phyloP scores from a whole-genome alignment of 2,329 filamentous ascomycete species.

The Colletotrichum eremochloae region DNA sequence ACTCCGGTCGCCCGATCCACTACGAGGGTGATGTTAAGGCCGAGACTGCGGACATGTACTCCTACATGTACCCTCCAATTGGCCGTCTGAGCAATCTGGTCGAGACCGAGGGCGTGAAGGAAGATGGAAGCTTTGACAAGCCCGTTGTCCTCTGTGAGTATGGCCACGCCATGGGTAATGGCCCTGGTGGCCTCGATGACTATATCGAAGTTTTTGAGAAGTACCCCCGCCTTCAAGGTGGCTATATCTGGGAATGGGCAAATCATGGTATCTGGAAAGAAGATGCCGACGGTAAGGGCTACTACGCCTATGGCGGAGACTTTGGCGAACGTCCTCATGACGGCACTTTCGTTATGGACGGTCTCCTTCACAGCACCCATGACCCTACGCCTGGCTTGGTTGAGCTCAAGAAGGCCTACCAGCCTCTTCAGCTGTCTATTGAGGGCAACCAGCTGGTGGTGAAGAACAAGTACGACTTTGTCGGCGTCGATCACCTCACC shows the following conservation, averaged over 20 bases:
- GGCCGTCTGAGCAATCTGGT: slow-evolving; percentile 63
- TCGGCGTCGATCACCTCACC: slow-evolving; percentile 57
- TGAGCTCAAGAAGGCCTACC: slow-evolving; percentile 70
- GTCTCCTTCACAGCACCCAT: slow-evolving; percentile 66
- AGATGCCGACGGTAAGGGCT: slow-evolving; percentile 57
- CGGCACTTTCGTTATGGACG: slow-evolving; percentile 73
- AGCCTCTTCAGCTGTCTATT: slow-evolving; percentile 63
- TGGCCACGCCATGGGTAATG: slow-evolving; percentile 79
- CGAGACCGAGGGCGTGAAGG: slow-evolving; percentile 56
- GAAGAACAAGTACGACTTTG: slow-evolving; percentile 62
- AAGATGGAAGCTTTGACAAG: slow-evolving; percentile 63
- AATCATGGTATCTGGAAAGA: slow-evolving; percentile 70
- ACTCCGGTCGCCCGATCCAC: slow-evolving; percentile 71
- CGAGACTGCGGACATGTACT: slow-evolving; percentile 73
- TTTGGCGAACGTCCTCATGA: slow-evolving; percentile 74
- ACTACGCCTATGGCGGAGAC: slow-evolving; percentile 72
- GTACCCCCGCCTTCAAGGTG: slow-evolving; percentile 73
- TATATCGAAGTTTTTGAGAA: slow-evolving; percentile 75
- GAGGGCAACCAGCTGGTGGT: slow-evolving; percentile 55
- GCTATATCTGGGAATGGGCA: slow-evolving; percentile 77
- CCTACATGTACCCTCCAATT: slow-evolving; percentile 74
- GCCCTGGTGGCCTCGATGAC: slow-evolving; percentile 76
- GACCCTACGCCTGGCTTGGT: slow-evolving; percentile 67
- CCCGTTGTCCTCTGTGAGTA: slow-evolving; percentile 72
- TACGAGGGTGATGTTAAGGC: slow-evolving; percentile 76